These are phyloP conservation scores for Albophoma yamanashiensis DNA, from an alignment of 2,329 filamentous ascomycete genomes.

Conservation along the genomic window DNA sequence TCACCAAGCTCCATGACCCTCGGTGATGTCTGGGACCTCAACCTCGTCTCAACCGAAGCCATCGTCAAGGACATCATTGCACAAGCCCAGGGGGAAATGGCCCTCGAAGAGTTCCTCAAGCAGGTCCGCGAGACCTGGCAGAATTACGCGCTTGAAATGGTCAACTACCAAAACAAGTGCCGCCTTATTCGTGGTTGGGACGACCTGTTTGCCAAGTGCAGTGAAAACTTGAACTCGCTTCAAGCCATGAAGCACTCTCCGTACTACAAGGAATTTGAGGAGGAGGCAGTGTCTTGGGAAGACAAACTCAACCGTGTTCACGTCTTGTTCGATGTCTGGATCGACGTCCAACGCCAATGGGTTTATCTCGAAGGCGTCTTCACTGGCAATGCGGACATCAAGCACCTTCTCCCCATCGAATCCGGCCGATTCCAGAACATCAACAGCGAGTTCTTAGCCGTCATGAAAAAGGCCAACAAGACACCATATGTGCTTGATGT, in stretches of 20 bases:
- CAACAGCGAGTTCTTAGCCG: conserved; percentile 96
- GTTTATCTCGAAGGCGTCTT: conserved; percentile 99
- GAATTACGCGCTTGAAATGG: conserved; percentile 85
- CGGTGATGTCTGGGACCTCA: conserved; percentile 98
- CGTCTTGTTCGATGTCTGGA: conserved; percentile 98
- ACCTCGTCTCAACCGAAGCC: conserved; percentile 75
- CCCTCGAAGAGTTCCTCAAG: conserved; percentile 91
- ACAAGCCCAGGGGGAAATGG: conserved; percentile 97
- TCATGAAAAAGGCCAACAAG: conserved; percentile 99
- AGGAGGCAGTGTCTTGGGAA: conserved; percentile 93
- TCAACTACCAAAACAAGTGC: conserved; percentile 97
- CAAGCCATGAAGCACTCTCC: conserved; percentile 99
- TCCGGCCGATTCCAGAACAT: conserved; percentile 98
- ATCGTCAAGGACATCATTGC: conserved; percentile 88
- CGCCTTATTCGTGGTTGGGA: conserved; percentile 96
- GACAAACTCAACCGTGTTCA: conserved; percentile 97
- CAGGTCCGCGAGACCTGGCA: conserved; percentile 96
- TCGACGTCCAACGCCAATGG: conserved; percentile 99
- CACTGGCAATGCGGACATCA: conserved; percentile 97
- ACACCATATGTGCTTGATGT: conserved; percentile 93
- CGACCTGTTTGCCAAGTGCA: conserved; percentile 95
- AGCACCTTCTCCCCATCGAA: conserved; percentile 91
- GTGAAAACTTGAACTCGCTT: conserved; percentile 92
- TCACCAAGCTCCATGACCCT: conserved; percentile 90
- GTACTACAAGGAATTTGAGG: conserved; percentile 98